These are phyloP conservation scores for Nemania abortiva DNA, from an alignment of 2,329 filamentous ascomycete species.

Conservation along the genomic window DNA sequence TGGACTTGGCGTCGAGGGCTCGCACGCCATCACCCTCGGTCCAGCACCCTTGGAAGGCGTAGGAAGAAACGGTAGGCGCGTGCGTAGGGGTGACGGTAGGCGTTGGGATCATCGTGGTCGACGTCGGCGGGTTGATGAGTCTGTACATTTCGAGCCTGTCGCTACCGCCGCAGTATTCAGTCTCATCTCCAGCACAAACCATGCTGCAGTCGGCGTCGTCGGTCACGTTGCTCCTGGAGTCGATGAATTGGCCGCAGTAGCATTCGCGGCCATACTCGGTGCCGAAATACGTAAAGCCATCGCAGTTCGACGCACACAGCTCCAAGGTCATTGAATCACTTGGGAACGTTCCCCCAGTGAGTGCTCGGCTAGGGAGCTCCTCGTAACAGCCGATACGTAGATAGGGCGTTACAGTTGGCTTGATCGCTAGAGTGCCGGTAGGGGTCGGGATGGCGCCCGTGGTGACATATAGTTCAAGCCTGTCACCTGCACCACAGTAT, in stretches of 20 bases:
- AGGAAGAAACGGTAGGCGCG: constrained; percentile 50
- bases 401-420: constrained; percentile 54
- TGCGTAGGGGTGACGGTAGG: constrained; percentile 44
- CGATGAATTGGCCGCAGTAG: constrained; percentile 56
- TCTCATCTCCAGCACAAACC: constrained; percentile 53
- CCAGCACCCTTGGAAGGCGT: constrained; percentile 57
- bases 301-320: constrained; percentile 53
- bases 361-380: constrained; percentile 55
- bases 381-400: constrained; percentile 56
- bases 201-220: constrained; percentile 54
- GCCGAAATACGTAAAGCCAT: constrained; percentile 55
- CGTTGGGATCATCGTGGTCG: constrained; percentile 32
- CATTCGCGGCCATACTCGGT: constrained; percentile 56
- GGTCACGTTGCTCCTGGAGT: constrained; percentile 50
- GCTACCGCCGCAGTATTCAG: constrained; percentile 56
- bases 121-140: constrained; percentile 38
- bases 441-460: constrained; percentile 53
- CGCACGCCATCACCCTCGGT: constrained; percentile 54
- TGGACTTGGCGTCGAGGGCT: constrained; percentile 50
- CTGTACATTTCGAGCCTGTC: constrained; percentile 55
- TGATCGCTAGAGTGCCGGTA: constrained; percentile 52
- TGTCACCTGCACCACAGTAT: constrained; percentile 59
- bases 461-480: constrained; percentile 59
- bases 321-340: constrained; percentile 56
- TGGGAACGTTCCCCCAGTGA: constrained; percentile 51